Conservation (phyloP, 208 protist genomes). For the Porcisia hertigi region DNA sequence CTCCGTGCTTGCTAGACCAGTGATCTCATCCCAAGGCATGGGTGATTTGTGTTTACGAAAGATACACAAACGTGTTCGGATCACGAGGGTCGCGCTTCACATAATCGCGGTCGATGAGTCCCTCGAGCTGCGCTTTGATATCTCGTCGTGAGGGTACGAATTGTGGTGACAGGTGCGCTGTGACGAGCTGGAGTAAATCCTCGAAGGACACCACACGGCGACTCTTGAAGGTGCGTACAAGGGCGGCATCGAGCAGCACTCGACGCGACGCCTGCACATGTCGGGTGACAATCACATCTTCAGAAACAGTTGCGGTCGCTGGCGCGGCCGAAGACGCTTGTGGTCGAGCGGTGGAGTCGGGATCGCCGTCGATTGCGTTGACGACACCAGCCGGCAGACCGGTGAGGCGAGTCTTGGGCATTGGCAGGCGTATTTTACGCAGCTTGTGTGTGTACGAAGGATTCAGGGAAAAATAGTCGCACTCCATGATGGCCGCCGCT, state of each 20-base stretch:
- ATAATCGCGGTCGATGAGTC: conserved; percentile 69
- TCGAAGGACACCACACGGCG: conserved; percentile 45
- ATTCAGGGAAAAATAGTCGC: conserved; percentile 58
- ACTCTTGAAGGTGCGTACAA: conserved; percentile 77
- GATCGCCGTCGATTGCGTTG: background rate
- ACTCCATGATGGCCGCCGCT: conserved; percentile 22
- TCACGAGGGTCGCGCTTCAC: conserved; percentile 46
- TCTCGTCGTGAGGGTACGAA: conserved; percentile 52
- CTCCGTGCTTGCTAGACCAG: no score
- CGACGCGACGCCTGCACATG: conserved; percentile 40
- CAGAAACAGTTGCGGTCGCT: background rate
- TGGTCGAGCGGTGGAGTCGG: background rate
- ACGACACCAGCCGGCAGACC: conserved; percentile 10
- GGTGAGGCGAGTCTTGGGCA: conserved; percentile 26
- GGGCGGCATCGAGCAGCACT: conserved; percentile 56
- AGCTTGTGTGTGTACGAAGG: conserved; percentile 49
- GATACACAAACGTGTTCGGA: conserved; percentile 52
- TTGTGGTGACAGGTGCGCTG: conserved; percentile 50
- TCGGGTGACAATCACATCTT: conserved; percentile 20
- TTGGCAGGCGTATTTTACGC: conserved; percentile 55
- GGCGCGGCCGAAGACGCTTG: background rate
- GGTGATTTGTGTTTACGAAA: conserved; percentile 35
- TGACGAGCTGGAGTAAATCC: conserved; percentile 53
- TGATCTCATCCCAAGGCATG: no score
- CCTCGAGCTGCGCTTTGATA: conserved; percentile 68